Evolutionary conservation across 495 filamentous ascomycete genomes (phyloP), one percentile per base, ranked within the genome.

Genomic region (Chaetomium cochliodes): DNA sequence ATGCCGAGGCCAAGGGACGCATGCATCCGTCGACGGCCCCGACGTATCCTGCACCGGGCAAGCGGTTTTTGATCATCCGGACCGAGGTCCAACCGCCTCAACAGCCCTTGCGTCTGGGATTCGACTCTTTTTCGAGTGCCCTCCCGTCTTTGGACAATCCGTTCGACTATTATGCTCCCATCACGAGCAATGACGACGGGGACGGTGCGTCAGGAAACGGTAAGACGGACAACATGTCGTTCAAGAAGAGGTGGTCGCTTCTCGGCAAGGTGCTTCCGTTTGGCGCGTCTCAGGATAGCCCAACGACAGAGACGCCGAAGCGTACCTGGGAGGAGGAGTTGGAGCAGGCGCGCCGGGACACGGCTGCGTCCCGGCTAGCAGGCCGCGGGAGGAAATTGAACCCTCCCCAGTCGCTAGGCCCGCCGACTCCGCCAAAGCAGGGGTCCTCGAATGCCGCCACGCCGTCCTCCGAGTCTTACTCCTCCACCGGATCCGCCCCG

Each of bases 61-160:
- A 94, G 55, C 83, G 92, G 60, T 89, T 98, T 60, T 83, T 97
- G 60, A 98, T 98, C 70, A 91, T 97, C 58, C 87, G 92, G 60
- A 94, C 90, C 67, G 94, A 98, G 71, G 78, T 87, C 57, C 85
- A 86, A 59, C 72, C 84, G 33, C 68, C 76, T 12, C 84, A 87
- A 39, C 82, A 83, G 18, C 72, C 76, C 23, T 70, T 82, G 3
- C 65, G 74, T 25, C 62, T 76, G 8, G 74, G 70, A 7, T 82
- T 83, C 55, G 79, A 81, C 63, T 71, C 76, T 18, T 74, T 78
- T 50, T 66, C 72, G 5, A 70, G 57, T 59, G 30, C 61, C 0
- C 58, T 71, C 44, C 60, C 66, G 0, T 42, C 33, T 11, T 13
- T 59, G 8, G 60, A 70, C 18, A 7, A 62, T 11, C 3, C 46